Percentiles rank a stretch among this genome's conserved stretches.
These are phyloP conservation scores for Aureobasidium sp. DNA, from an alignment of 2,329 filamentous ascomycete genomes.

Conservation along the genomic window DNA sequence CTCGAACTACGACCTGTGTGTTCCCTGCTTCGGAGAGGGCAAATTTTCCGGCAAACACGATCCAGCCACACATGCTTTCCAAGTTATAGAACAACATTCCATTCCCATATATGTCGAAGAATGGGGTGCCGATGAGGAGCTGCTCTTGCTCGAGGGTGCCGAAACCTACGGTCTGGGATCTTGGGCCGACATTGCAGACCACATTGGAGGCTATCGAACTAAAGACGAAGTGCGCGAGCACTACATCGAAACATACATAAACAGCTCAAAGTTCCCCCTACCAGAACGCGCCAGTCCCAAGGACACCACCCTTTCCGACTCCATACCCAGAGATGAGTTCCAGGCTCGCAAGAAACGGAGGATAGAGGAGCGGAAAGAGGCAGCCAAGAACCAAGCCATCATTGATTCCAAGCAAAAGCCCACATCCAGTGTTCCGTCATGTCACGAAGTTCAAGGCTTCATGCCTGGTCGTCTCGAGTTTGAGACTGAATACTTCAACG, in stretches of 20 bases:
- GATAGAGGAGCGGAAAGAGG: constrained; percentile 86
- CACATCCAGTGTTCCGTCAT: constrained; percentile 87
- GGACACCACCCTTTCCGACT: constrained; percentile 68
- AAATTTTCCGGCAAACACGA: constrained; percentile 75
- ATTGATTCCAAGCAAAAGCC: constrained; percentile 90
- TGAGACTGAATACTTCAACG: constrained; percentile 94
- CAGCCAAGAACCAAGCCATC: constrained; percentile 72
- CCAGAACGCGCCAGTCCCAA: constrained; percentile 77
- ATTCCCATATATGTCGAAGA: constrained; percentile 92
- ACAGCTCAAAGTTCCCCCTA: constrained; percentile 76
- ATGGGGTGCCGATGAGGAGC: constrained; percentile 95
- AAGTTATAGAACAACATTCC: constrained; percentile 96
- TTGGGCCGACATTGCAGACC: constrained; percentile 96
- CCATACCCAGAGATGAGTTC: constrained; percentile 84
- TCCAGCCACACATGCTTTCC: constrained; percentile 76
- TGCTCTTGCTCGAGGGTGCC: constrained; percentile 85
- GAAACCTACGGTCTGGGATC: constrained; percentile 95
- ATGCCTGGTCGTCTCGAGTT: constrained; percentile 98
- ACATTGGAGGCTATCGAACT: constrained; percentile 88
- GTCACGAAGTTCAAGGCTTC: constrained; percentile 96
- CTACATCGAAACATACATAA: constrained; percentile 79
- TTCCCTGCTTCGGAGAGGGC: constrained; percentile 84
- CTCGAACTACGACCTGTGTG: constrained; percentile 93
- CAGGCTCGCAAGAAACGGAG: constrained; percentile 85
- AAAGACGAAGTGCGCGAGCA: constrained; percentile 96